Evolutionary conservation across 805 yeast genomes (phyloP), one percentile per base, ranked within the genome.

Genomic region (Brettanomyces naardenensis): DNA sequence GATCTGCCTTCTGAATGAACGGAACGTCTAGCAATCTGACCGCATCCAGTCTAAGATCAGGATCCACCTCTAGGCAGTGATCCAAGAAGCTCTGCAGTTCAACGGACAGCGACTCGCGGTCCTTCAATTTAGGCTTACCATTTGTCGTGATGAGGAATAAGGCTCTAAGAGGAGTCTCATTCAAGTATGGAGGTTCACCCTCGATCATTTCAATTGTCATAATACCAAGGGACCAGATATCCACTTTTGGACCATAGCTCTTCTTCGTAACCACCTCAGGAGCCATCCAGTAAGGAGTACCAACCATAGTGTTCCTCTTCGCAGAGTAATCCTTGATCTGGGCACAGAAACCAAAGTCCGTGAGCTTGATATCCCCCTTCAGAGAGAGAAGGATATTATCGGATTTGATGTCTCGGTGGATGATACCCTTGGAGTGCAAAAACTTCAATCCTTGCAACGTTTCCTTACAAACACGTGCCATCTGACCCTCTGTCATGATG

Each of bases 371-470:
- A 47, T 87, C 81, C 29, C 98, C 98, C 30, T 73, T 73, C 61
- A 84, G 67, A 30, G 92, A 79, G 28, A 92, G 66, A 49, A 92
- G 65, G 44, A 92, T 82, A 56, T 92, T 92, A 59, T 92, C 98
- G 3, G 95, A 84, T 62, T 92, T 92, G 53, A 92, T 92, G 61
- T 90, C 98, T 48, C 98, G 71, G 61, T 90, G 98, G 48, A 92
- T 86, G 27, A 90, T 94, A 35, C 95, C 95, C 57, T 86, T 84
- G 6, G 84, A 75, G 56, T 92, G 98, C 50, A 92, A 66, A 58
- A 89, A 92, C 52, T 78, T 75, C 46, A 92, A 69, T 2, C 98
- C 98, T 47, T 72, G 73, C 41, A 88, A 65, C 0, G 97, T 88
- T 54, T 92, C 98, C 42, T 92, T 71, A 51, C 95, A 87, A 19